Evolutionary conservation across 2,329 filamentous ascomycete genomes (phyloP).

Genomic region (Aspergillus tanneri): DNA sequence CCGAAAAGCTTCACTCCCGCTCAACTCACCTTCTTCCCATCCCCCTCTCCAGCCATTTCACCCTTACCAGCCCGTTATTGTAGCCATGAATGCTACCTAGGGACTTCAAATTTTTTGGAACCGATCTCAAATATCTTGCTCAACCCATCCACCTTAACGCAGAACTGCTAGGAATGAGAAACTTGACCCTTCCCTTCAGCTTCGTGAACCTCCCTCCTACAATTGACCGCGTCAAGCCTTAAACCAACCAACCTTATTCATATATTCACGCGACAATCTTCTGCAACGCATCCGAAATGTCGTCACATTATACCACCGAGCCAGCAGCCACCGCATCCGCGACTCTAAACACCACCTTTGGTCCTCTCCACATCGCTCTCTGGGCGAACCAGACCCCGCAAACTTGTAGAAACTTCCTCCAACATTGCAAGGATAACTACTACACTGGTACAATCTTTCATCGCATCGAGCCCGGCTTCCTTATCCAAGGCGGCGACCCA

Average conservation of each 20-base stretch:
- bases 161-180: not conserved
- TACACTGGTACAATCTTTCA: conserved; percentile 95
- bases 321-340: conserved; percentile 91
- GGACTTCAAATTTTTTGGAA: no score
- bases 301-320: conserved; percentile 87
- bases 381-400: conserved; percentile 94
- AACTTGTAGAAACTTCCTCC: conserved; percentile 91
- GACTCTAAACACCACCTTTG: conserved; percentile 83
- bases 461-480: conserved; percentile 85
- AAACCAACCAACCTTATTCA: not conserved
- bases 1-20: conserved; percentile 20
- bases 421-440: conserved; percentile 91
- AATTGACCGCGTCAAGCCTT: not conserved
- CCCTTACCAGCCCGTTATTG: not conserved
- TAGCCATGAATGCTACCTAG: no score
- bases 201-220: not conserved
- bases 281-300: conserved; percentile 61
- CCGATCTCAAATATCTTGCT: no score
- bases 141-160: not conserved
- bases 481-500: conserved; percentile 91
- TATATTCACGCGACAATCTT: not conserved
- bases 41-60: not conserved
- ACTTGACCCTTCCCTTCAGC: not conserved
- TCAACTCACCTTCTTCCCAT: conserved; percentile 6
- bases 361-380: conserved; percentile 86